Base-by-base conservation (phyloP, 176 grass and related monocot genomes). In the Bothriochloa decipiens region DNA sequence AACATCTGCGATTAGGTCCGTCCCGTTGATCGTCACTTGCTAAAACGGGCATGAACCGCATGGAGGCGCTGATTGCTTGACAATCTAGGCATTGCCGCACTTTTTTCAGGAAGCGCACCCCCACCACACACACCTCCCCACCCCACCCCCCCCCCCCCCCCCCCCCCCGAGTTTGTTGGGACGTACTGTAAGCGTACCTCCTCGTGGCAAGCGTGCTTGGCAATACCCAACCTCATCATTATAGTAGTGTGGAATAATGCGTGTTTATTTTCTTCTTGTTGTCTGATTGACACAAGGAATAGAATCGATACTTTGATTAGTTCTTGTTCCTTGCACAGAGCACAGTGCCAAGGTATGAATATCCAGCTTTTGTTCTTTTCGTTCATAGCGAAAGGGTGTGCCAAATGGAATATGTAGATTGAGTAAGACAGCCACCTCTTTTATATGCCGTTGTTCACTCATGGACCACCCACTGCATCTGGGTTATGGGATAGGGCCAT, bases 101-200 rank as follows among this genome's bases (percentile, higher is more conserved):
- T 88, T 42, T 84, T 46, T 50, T 74, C 33, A 78, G 36, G 72
- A 89, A 84, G 20, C 61, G n/a, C n/a, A n/a, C n/a, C n/a, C n/a
- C n/a, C n/a, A n/a, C n/a, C n/a, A n/a, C n/a, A n/a, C n/a, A n/a
- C n/a, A n/a, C n/a, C n/a, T n/a, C n/a, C n/a, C n/a, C n/a, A n/a
- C n/a, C n/a, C n/a, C n/a, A n/a, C n/a, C n/a, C n/a, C 68, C 33
- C 74, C 23, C 27, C 80, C 11, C 45, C 4, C 13, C 4, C 27
- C 81, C 5, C 45, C 4, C 13, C 1, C 1, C 22, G 4, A 49
- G 46, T 49, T 49, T 49, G 46, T 49, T 49, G 46, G 14, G 15
- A 26, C 49, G 17, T 70, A 27, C 25, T 64, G 23, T 12, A 16
- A 72, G 22, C 26, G 70, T 72, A 72, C 6, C 70, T 72, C 10